phyloP scores from a whole-genome alignment of 75 land plant genomes.

The Sequoia sempervirens region DNA sequence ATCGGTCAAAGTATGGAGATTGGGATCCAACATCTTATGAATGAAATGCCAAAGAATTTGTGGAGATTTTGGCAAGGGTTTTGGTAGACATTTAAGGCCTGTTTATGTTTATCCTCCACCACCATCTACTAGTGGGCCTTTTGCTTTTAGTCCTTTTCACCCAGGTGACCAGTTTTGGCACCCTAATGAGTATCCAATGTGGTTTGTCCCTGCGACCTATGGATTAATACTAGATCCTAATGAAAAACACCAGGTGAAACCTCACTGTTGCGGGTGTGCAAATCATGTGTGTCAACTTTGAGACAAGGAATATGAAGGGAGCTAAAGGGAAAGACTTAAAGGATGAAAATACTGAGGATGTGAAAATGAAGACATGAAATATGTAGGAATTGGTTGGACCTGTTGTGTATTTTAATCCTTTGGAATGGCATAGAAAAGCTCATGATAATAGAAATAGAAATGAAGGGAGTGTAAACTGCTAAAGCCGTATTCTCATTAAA shows the following conservation, averaged over 20 bases:
- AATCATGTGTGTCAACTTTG: constrained; percentile 11
- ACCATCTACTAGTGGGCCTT: neutral
- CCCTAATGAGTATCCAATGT: constrained; percentile 15
- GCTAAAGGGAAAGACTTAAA: too few relatives aligned
- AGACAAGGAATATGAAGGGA: neutral
- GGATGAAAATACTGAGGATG: too few relatives aligned
- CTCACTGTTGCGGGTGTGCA: constrained; percentile 41
- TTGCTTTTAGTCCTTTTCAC: neutral
- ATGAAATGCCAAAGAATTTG: constrained; percentile 6
- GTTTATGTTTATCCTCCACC: constrained; percentile 11
- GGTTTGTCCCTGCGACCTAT: constrained; percentile 18
- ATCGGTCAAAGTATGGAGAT: neutral
- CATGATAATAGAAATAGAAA: too few relatives aligned
- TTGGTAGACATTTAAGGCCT: constrained; percentile 21
- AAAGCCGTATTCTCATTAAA: too few relatives aligned
- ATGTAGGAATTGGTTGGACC: too few relatives aligned
- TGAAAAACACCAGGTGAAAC: constrained; percentile 3
- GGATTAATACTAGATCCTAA: constrained; percentile 5
- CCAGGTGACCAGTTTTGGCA: constrained; percentile 5
- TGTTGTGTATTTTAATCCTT: too few relatives aligned
- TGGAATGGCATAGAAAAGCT: too few relatives aligned
- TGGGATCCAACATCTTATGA: neutral
- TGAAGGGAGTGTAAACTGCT: too few relatives aligned
- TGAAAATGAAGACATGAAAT: too few relatives aligned
- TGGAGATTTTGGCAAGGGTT: neutral